Evolutionary conservation across 2,329 filamentous ascomycete genomes (phyloP).

Genomic region (Podosphaera xanthii): DNA sequence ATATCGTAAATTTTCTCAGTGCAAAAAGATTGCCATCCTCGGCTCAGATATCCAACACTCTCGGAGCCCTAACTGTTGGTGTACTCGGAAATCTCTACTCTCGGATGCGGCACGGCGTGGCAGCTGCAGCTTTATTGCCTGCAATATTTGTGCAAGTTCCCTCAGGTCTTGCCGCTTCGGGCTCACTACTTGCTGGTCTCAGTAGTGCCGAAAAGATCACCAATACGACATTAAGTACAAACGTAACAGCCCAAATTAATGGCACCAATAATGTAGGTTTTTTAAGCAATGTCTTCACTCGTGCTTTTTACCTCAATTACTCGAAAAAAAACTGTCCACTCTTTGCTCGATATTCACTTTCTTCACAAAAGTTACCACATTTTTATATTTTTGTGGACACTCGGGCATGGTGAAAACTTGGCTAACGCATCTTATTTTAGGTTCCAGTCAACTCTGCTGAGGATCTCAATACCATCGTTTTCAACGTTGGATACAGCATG

Average conservation of each 20-base stretch:
- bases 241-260: conserved; percentile 12
- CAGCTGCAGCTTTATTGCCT: conserved; percentile 65
- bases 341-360: not conserved
- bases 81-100: conserved; percentile 59
- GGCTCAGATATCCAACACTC: conserved; percentile 52
- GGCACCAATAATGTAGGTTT: conserved; percentile 12
- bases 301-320: not conserved
- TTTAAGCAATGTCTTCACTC: not conserved
- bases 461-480: conserved; percentile 18
- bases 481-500: conserved; percentile 20
- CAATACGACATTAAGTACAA: conserved; percentile 11
- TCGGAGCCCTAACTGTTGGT: conserved; percentile 56
- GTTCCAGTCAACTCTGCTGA: conserved; percentile 6
- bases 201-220: conserved; percentile 31
- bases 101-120: conserved; percentile 35
- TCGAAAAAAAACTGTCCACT: not conserved
- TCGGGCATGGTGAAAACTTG: conserved; percentile 4
- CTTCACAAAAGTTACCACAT: not conserved
- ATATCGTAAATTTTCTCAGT: conserved; percentile 54
- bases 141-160: conserved; percentile 59
- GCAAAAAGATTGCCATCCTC: conserved; percentile 41
- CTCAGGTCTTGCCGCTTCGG: conserved; percentile 35
- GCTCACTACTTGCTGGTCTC: conserved; percentile 34
- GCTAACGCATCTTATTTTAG: conserved; percentile 6
- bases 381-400: conserved; percentile 1